Evolutionary conservation across 345 rosid species (phyloP), one percentile per base, ranked within the genome.

Genomic region (Litchi chinensis): DNA sequence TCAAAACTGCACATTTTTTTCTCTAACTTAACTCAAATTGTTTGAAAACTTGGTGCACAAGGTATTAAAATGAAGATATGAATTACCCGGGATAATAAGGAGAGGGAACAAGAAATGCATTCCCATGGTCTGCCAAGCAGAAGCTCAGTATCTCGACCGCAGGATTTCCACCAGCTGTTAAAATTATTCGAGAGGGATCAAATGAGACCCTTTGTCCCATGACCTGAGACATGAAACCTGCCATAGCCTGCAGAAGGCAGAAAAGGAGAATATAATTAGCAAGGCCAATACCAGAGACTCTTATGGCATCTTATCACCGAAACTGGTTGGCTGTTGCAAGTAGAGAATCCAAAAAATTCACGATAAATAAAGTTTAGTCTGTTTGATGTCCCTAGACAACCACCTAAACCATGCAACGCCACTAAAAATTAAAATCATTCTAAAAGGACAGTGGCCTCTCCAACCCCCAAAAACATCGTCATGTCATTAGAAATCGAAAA

Each of bases 11-110:
- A 88, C 37, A 84, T 62, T 4, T 18, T 18, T 21, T 70, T 73
- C 68, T 37, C 59, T 46, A 76, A 84, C n/a, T 83, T 19, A 64
- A 74, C 78, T 50, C 19, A 48, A 75, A 6, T 24, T n/a, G 40
- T 21, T n/a, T 39, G 26, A 50, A 76, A 74, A 73, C 52, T 68
- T 44, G 8, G 48, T 41, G 41, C 10, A 28, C 24, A 46, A 67
- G n/a, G 40, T 44, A 26, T 60, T 22, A 56, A 72, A 44, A 76
- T 16, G 44, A 76, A 5, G 37, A 73, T n/a, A 73, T 26, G 81
- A 76, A 71, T 77, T 89, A 92, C 99, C 99, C 97, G 6, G 97
- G 97, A 86, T 95, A 95, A 83, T 92, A 95, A 5, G 98, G 98
- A 0, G 95, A 79, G 11, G 97, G 99, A 81, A 93, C 83, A 8